Evolutionary conservation across 768 basidiomycete genomes (phyloP).

Genomic region (Cubamyces lactineus): DNA sequence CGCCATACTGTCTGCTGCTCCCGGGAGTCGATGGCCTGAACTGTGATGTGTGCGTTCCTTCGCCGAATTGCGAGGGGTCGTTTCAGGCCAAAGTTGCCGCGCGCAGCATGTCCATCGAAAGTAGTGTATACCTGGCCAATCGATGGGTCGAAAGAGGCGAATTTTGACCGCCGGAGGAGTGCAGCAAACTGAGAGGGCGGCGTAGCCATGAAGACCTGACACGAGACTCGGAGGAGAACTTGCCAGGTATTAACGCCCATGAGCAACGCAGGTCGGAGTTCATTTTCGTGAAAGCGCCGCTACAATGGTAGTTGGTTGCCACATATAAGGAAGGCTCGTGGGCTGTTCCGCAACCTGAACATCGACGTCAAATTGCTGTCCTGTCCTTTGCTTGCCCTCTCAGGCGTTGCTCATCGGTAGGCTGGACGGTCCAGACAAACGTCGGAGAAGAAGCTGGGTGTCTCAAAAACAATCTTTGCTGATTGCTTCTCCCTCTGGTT

Average conservation of each 20-base stretch:
- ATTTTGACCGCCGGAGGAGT: constrained; percentile 80
- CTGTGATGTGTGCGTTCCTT: constrained; percentile 64
- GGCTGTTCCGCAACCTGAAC: constrained; percentile 30
- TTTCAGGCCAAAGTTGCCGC: constrained; percentile 87
- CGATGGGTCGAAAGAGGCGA: constrained; percentile 74
- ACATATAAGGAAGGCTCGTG: too few relatives aligned
- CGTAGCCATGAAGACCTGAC: constrained; percentile 23
- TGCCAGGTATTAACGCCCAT: constrained; percentile 14
- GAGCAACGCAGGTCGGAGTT: constrained; percentile 4
- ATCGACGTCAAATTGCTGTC: constrained; percentile 87
- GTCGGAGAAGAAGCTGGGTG: constrained; percentile 67
- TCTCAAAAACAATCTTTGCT: constrained; percentile 94
- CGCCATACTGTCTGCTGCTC: constrained; percentile 82
- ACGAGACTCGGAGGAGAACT: background rate
- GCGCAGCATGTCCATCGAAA: constrained; percentile 66
- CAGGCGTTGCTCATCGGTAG: constrained; percentile 45
- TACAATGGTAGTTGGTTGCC: constrained; percentile 15
- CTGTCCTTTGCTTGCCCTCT: constrained; percentile 51
- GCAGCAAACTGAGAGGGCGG: constrained; percentile 73
- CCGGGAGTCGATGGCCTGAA: constrained; percentile 69
- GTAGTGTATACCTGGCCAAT: constrained; percentile 82
- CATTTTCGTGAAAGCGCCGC: constrained; percentile 12
- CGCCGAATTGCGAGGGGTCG: constrained; percentile 73
- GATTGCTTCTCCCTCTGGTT: constrained; percentile 87
- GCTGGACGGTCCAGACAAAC: constrained; percentile 88